A percentile compares a stretch with the other conserved stretches of the same genome.
These are phyloP conservation scores for Neofusicoccum sp. DNA, from an alignment of 2,329 filamentous ascomycete species.

Conservation along the genomic window DNA sequence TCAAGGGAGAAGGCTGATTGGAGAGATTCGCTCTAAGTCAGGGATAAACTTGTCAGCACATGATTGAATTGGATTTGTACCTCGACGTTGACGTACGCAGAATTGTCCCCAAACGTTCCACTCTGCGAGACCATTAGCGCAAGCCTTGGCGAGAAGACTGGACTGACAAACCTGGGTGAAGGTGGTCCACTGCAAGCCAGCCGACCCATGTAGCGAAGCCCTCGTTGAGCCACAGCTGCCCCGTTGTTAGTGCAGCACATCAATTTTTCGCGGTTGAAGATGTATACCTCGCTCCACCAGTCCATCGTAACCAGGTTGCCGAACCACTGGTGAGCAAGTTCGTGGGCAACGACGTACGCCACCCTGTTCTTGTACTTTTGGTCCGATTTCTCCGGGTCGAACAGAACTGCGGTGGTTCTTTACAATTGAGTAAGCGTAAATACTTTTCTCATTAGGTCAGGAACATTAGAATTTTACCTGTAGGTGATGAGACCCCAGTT, in stretches of 20 bases:
- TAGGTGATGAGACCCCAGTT: constrained; percentile 98
- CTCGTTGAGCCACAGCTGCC: constrained; percentile 80
- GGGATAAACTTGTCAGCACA: constrained; percentile 36
- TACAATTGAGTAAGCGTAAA: constrained; percentile 9
- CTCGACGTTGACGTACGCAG: constrained; percentile 64
- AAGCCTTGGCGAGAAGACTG: background rate
- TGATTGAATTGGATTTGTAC: constrained; percentile 41
- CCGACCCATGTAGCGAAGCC: constrained; percentile 98
- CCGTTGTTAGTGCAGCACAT: background rate
- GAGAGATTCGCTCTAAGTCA: constrained; percentile 74
- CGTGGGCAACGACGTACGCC: constrained; percentile 97
- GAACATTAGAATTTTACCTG: constrained; percentile 45
- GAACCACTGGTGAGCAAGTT: constrained; percentile 95
- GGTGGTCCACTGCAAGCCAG: constrained; percentile 85
- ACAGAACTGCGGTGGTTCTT: constrained; percentile 86
- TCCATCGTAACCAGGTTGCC: constrained; percentile 95
- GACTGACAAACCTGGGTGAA: constrained; percentile 66
- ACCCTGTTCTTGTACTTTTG: constrained; percentile 88
- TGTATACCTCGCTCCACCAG: constrained; percentile 75
- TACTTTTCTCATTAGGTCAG: no score
- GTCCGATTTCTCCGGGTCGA: constrained; percentile 88
- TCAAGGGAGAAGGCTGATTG: constrained; percentile 90
- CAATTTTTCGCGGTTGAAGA: no score
- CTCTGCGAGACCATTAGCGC: constrained; percentile 50
- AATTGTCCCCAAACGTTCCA: constrained; percentile 99